phyloP scores from a whole-genome alignment of 441 rosid species.

The Pelargonium cotyledonis region DNA sequence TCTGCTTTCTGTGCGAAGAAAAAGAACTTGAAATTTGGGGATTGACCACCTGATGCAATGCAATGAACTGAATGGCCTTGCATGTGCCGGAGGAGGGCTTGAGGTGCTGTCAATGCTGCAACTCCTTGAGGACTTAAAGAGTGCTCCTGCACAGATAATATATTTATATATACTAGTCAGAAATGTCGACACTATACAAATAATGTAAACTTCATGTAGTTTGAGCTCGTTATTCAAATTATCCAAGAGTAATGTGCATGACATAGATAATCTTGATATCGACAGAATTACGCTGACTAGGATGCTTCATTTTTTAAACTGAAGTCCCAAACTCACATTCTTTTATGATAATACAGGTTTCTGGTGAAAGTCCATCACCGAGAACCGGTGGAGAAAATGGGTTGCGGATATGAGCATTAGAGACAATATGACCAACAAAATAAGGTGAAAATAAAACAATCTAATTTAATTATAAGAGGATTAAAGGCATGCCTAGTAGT shows the following conservation, averaged over 20 bases:
- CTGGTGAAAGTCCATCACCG: background rate
- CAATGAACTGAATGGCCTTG: constrained; percentile 80
- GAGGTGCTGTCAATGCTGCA: constrained; percentile 64
- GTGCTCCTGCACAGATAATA: constrained; percentile 47
- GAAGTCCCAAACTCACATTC: background rate
- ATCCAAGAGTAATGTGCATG: background rate
- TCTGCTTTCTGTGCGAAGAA: constrained; percentile 86
- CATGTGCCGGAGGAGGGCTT: constrained; percentile 79
- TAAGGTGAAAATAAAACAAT: background rate
- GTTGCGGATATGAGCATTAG: background rate
- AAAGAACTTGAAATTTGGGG: constrained; percentile 88
- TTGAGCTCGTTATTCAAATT: background rate
- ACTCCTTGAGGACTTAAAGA: constrained; percentile 63
- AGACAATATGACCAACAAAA: background rate
- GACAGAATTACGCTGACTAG: background rate
- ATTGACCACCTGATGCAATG: constrained; percentile 91
- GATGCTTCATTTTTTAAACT: background rate
- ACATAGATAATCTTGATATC: background rate
- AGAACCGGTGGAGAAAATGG: background rate
- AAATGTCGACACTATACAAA: background rate
- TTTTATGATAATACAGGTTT: background rate
- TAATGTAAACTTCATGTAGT: background rate
- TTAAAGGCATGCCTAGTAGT: background rate
- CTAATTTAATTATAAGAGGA: background rate
- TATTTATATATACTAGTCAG: background rate